phyloP scores from a whole-genome alignment of 148 eudicot genomes.

The Camellia sinensis region DNA sequence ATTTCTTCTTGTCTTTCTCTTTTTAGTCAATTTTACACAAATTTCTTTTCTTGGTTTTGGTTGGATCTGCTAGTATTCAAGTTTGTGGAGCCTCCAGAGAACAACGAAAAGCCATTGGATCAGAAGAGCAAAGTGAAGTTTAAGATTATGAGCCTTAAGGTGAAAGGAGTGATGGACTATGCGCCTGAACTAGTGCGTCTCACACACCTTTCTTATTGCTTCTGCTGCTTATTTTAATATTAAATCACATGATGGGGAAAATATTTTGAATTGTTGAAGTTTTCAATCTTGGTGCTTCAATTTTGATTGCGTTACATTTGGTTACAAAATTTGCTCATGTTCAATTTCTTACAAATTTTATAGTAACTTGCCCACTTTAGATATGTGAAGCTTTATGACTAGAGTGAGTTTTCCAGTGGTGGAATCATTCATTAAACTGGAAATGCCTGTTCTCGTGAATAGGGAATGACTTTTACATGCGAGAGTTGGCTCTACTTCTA shows the following conservation, averaged over 20 bases:
- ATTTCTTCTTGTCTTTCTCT: background rate
- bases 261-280: background rate
- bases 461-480: background rate
- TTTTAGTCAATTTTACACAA: background rate
- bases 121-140: conserved; percentile 76
- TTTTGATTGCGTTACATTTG: background rate
- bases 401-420: background rate
- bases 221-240: background rate
- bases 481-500: background rate
- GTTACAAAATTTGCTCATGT: background rate
- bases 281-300: background rate
- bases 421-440: background rate
- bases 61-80: conserved; percentile 54
- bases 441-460: background rate
- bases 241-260: background rate
- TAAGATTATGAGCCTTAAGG: conserved; percentile 85
- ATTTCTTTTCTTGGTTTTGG: conserved; percentile 4
- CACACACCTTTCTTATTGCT: conserved; percentile 6
- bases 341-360: background rate
- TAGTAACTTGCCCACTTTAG: background rate
- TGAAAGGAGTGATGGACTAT: conserved; percentile 70
- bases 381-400: background rate
- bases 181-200: conserved; percentile 68
- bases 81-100: conserved; percentile 86
- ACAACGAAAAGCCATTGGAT: conserved; percentile 70